phyloP scores from a whole-genome alignment of 2,329 filamentous ascomycete species.

The Xylaria sp. region DNA sequence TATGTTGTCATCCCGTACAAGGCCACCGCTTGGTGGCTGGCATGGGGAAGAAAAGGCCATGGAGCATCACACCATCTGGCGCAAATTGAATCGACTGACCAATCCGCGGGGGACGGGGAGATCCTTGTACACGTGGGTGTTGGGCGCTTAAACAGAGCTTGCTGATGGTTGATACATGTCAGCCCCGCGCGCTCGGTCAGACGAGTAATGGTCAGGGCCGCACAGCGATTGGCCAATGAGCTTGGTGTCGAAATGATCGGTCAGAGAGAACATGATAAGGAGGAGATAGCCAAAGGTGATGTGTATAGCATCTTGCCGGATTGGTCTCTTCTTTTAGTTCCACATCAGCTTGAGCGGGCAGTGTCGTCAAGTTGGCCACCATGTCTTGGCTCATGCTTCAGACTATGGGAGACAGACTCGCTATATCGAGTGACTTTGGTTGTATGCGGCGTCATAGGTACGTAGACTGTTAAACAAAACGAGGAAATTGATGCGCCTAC shows the following conservation, averaged over 20 bases:
- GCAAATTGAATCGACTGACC: conserved; percentile 38
- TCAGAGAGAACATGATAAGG: conserved; percentile 20
- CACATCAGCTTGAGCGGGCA: conserved; percentile 18
- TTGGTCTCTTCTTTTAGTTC: conserved; percentile 2
- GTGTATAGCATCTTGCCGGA: conserved; percentile 27
- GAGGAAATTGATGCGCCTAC: conserved; percentile 67
- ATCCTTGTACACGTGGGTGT: conserved; percentile 53
- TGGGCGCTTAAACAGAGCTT: conserved; percentile 64
- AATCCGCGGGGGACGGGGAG: conserved; percentile 40
- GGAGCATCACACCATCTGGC: conserved; percentile 43
- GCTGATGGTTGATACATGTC: conserved; percentile 57
- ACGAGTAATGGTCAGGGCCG: conserved; percentile 51
- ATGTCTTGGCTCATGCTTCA: conserved; percentile 49
- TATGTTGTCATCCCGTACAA: conserved; percentile 31
- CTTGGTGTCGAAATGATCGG: conserved; percentile 38
- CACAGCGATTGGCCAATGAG: conserved; percentile 55
- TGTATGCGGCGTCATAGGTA: conserved; percentile 57
- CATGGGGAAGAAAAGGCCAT: conserved; percentile 41
- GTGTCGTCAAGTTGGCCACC: conserved; percentile 30
- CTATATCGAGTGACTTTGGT: conserved; percentile 58
- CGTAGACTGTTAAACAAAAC: conserved; percentile 46
- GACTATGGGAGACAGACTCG: conserved; percentile 52
- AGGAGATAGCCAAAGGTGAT: conserved; percentile 29
- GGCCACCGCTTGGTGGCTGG: conserved; percentile 38
- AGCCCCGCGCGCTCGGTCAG: conserved; percentile 55